Conservation (phyloP, 768 basidiomycete genomes). For the Sarcodon sp. region DNA sequence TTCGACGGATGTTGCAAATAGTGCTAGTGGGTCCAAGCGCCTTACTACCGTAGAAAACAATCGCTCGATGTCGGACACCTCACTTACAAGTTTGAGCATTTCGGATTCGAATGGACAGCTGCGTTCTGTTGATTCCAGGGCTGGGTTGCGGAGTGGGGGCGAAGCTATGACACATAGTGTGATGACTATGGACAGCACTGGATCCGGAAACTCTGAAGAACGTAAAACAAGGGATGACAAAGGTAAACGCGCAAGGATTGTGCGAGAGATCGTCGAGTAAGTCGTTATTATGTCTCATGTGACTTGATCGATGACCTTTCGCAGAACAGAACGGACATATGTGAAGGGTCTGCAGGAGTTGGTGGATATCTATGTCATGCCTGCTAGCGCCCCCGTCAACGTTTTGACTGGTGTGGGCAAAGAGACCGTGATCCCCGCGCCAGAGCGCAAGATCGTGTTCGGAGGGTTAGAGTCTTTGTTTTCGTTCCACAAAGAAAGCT, state of each 20-base stretch:
- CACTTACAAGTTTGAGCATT: constrained; percentile 23
- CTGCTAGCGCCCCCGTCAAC: constrained; percentile 59
- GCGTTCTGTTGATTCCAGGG: constrained; percentile 52
- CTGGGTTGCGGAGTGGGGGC: constrained; percentile 43
- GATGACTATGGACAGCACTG: constrained; percentile 60
- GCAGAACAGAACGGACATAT: constrained; percentile 89
- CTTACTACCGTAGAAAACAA: constrained; percentile 52
- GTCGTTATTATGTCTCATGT: constrained; percentile 17
- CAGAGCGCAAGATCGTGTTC: constrained; percentile 88
- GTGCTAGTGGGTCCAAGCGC: constrained; percentile 39
- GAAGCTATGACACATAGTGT: constrained; percentile 61
- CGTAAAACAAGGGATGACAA: constrained; percentile 90
- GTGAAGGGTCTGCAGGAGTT: constrained; percentile 90
- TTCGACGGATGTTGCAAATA: constrained; percentile 27
- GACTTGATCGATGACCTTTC: constrained; percentile 8
- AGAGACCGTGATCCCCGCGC: constrained; percentile 74
- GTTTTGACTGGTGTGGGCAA: constrained; percentile 57
- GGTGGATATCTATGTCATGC: constrained; percentile 90
- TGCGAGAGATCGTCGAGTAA: constrained; percentile 87
- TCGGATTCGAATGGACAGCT: constrained; percentile 41
- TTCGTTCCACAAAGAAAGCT: constrained; percentile 86
- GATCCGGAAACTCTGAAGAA: constrained; percentile 48
- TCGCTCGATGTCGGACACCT: constrained; percentile 36
- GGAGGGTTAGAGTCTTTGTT: constrained; percentile 81
- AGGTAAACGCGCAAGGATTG: constrained; percentile 66